phyloP scores from a whole-genome alignment of 1,139 yeast species.

The Blastobotrys arbuscula region DNA sequence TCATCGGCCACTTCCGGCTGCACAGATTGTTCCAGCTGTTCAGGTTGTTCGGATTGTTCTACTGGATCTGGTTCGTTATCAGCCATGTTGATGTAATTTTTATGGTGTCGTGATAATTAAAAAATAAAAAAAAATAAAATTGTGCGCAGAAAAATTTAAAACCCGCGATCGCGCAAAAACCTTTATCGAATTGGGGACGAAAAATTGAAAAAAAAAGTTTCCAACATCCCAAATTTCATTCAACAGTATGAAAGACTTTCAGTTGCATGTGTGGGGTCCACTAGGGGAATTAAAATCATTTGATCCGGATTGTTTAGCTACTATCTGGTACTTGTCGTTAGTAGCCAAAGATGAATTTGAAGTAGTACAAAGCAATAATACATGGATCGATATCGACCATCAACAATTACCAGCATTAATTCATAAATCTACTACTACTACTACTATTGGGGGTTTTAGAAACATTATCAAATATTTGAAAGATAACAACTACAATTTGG shows the following conservation, averaged over 20 bases:
- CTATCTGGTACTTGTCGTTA: slow-evolving; percentile 34
- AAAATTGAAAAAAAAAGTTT: neutral
- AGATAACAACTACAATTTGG: slow-evolving; percentile 22
- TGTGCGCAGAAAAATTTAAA: neutral
- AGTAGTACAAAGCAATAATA: slow-evolving; percentile 52
- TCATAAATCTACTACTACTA: slow-evolving; percentile 30
- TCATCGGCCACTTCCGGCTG: too few relatives aligned
- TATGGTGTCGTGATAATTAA: neutral
- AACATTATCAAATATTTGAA: slow-evolving; percentile 42
- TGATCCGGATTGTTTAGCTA: slow-evolving; percentile 44
- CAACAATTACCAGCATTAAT: slow-evolving; percentile 50
- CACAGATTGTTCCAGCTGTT: too few relatives aligned
- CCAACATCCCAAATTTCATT: neutral
- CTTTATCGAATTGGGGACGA: neutral
- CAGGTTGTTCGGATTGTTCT: too few relatives aligned
- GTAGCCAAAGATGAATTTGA: slow-evolving; percentile 29
- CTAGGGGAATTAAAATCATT: slow-evolving; percentile 30
- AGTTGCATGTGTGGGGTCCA: slow-evolving; percentile 58
- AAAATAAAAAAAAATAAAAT: neutral
- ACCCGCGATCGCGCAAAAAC: too few relatives aligned
- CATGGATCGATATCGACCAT: slow-evolving; percentile 45
- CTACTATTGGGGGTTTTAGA: slow-evolving; percentile 38
- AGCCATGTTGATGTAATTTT: neutral
- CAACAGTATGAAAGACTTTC: neutral
- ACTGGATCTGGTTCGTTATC: too few relatives aligned